phyloP scores from a whole-genome alignment of 2,329 filamentous ascomycete genomes.

The Lasiodiplodia sp. region DNA sequence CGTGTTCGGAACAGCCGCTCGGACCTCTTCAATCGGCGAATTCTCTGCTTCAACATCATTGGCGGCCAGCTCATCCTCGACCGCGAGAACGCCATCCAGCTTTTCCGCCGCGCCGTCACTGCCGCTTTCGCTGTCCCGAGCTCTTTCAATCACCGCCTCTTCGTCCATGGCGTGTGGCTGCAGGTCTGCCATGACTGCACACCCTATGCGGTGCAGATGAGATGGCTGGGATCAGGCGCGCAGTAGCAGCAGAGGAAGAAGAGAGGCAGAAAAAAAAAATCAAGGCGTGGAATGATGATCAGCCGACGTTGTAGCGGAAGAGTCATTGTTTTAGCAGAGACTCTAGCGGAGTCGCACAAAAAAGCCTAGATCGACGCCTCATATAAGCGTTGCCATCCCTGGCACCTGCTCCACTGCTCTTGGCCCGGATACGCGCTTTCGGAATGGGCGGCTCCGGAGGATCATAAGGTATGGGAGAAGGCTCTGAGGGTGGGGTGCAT shows the following conservation, averaged over 20 bases:
- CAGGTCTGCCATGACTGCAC: slow-evolving; percentile 9
- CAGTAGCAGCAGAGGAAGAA: neutral
- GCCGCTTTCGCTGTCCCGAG: slow-evolving; percentile 14
- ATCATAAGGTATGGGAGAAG: neutral
- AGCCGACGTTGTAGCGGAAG: slow-evolving; percentile 20
- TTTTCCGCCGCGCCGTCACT: slow-evolving; percentile 6
- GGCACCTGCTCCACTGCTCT: slow-evolving; percentile 3
- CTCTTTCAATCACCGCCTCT: slow-evolving; percentile 12
- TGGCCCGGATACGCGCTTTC: neutral
- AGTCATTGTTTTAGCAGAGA: slow-evolving; percentile 17
- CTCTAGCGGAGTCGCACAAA: slow-evolving; percentile 1
- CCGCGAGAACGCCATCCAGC: slow-evolving; percentile 7
- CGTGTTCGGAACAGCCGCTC: slow-evolving; percentile 48
- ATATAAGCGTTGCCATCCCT: slow-evolving; percentile 15
- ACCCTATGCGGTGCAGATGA: neutral
- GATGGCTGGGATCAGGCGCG: neutral
- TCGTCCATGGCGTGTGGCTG: slow-evolving; percentile 1
- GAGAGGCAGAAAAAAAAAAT: neutral
- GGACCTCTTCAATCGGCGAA: slow-evolving; percentile 23
- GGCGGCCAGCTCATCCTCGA: slow-evolving; percentile 18
- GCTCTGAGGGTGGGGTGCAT: neutral
- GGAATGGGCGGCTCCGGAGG: neutral
- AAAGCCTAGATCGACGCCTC: slow-evolving; percentile 14
- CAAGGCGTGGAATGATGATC: slow-evolving; percentile 23
- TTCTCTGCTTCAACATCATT: slow-evolving; percentile 26